Percentiles rank a stretch among this genome's conserved stretches.
phyloP scores from a whole-genome alignment of 1,284 basidiomycete species.

The Pascua sp. region DNA sequence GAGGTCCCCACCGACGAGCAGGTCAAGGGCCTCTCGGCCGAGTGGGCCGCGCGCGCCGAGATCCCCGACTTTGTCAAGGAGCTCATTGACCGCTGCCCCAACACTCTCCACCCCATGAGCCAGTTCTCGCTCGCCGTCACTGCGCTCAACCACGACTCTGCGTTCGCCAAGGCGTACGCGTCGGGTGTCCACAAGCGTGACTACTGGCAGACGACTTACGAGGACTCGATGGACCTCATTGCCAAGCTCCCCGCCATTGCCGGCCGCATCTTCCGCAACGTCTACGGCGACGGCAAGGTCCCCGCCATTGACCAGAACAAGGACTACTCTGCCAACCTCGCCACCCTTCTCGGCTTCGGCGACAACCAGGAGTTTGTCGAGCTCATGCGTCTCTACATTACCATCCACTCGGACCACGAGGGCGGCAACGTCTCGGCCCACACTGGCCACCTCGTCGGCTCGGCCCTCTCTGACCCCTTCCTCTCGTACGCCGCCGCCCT shows the following conservation, averaged over 20 bases:
- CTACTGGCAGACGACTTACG: conserved; percentile 94
- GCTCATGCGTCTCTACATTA: conserved; percentile 92
- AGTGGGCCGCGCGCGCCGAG: conserved; percentile 85
- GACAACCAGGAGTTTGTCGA: conserved; percentile 87
- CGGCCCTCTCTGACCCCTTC: conserved; percentile 97
- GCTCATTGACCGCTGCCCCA: conserved; percentile 86
- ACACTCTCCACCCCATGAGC: conserved; percentile 92
- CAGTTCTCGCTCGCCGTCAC: conserved; percentile 90
- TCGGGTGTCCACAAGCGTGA: conserved; percentile 91
- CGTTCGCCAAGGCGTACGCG: conserved; percentile 93
- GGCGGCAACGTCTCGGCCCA: conserved; percentile 98
- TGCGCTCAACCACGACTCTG: conserved; percentile 94
- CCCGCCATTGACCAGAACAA: conserved; percentile 81
- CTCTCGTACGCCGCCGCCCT: conserved; percentile 88
- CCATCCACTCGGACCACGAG: conserved; percentile 98
- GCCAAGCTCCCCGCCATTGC: conserved; percentile 97
- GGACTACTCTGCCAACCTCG: conserved; percentile 92
- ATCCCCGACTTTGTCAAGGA: conserved; percentile 91
- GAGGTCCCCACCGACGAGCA: conserved; percentile 87
- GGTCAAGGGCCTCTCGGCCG: conserved; percentile 75
- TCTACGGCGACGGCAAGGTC: conserved; percentile 79
- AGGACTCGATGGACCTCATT: conserved; percentile 96
- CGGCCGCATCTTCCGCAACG: conserved; percentile 93
- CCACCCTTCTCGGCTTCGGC: conserved; percentile 87
- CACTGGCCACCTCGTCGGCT: conserved; percentile 93